A percentile compares a stretch with the other conserved stretches of the same genome.
Conservation (phyloP, 129 eudicot species). For the Oenanthe sinensis region DNA sequence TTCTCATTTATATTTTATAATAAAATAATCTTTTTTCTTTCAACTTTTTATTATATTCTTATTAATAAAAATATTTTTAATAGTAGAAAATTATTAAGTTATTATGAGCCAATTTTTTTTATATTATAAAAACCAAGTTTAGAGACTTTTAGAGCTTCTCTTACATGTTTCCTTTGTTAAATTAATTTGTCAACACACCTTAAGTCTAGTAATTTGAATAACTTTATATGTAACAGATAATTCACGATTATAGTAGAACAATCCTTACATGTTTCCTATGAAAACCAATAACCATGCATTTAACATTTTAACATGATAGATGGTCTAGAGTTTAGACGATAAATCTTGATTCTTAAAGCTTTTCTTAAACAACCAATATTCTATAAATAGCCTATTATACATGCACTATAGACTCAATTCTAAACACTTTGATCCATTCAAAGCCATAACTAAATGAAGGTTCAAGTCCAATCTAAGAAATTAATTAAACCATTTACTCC, state of each 20-base stretch:
- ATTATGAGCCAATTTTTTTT: no score
- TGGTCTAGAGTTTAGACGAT: background rate
- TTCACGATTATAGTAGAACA: background rate
- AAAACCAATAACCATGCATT: background rate
- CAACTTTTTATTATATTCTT: no score
- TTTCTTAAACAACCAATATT: background rate
- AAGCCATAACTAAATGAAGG: background rate
- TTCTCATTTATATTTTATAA: no score
- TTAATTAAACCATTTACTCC: slow-evolving; percentile 15
- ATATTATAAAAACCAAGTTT: no score
- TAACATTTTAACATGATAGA: background rate
- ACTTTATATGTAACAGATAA: background rate
- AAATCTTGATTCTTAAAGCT: no score
- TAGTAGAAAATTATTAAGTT: no score
- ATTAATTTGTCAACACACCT: no score
- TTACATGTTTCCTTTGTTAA: no score
- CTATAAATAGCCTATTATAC: background rate
- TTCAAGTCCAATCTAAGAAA: slow-evolving; percentile 14
- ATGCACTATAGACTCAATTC: background rate
- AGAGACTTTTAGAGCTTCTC: no score
- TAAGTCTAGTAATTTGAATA: no score
- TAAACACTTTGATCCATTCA: background rate
- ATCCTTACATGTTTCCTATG: background rate
- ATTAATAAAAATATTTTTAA: no score
- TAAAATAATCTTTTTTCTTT: no score